Conservation (phyloP, 2,329 filamentous ascomycete species). For the Sporothrix protearum region DNA sequence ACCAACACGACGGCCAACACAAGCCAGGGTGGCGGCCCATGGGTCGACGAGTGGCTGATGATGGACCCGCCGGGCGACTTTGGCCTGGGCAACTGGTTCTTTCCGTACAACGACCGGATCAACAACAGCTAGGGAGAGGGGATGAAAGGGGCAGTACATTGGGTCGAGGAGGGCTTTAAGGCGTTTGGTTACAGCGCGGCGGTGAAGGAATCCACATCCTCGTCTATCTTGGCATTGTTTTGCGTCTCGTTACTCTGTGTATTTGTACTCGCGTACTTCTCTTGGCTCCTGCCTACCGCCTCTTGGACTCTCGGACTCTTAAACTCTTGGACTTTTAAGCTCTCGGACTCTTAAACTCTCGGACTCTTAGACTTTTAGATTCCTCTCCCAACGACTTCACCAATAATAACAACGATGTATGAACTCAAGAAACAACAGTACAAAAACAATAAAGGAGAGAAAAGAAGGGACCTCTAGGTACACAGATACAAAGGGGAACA, state of each 20-base stretch:
- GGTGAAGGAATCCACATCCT: too few relatives aligned
- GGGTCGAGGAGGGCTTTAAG: neutral
- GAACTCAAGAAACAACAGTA: neutral
- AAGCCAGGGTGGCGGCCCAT: neutral
- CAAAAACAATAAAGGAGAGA: neutral
- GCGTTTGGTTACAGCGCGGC: too few relatives aligned
- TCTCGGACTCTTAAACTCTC: too few relatives aligned
- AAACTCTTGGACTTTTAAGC: too few relatives aligned
- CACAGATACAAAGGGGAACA: too few relatives aligned
- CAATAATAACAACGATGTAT: neutral
- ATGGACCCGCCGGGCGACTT: conserved; percentile 23
- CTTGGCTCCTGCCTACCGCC: too few relatives aligned
- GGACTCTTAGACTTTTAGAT: too few relatives aligned
- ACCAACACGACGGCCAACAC: neutral
- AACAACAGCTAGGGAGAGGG: conserved; percentile 6
- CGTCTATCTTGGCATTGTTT: too few relatives aligned
- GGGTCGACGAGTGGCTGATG: conserved; percentile 24
- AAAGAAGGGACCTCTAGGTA: neutral
- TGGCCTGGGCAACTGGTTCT: conserved; percentile 26
- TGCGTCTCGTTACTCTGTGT: neutral
- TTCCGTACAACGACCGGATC: conserved; percentile 26
- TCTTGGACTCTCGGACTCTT: too few relatives aligned
- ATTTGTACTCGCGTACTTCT: neutral
- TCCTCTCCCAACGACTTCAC: neutral
- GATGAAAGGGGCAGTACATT: neutral